Base-by-base conservation (phyloP, 2,329 filamentous ascomycete genomes). In the Microsporum canis region DNA sequence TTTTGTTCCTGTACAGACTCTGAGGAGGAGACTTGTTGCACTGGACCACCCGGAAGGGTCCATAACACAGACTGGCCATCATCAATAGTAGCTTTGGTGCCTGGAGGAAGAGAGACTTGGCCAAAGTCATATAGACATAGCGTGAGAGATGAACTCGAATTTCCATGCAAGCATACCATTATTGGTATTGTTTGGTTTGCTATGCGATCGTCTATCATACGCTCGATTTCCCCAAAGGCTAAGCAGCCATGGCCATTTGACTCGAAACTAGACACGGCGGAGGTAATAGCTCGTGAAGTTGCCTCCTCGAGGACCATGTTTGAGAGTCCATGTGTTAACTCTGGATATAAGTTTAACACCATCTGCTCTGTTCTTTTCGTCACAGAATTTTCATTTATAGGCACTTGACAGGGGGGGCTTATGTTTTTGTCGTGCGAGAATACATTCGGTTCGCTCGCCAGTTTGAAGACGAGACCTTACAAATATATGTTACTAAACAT, bases 21-120 rank as follows among this genome's bases (percentile, higher is more conserved):
- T 8, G 80, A 75, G 67, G 83, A 83, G 65, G 72, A 74, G 2
- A 85, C 69, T 65, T 85, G 82, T 63, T 77, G 78, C 61, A 85
- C 78, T 1, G 80, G 77, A 2, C 76, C 75, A 12, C 77, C 78
- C 58, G 72, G 71, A 34, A 76, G 73, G 36, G 72, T 72, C 81
- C 81, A 85, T 33, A 41, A 57, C 17, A 55, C 38, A 43, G 23
- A 55, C 33, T 55, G 51, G n/a, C 36, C 31, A n/a, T 55, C 33
- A n/a, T 55, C 51, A 55, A 55, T 31, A 3, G n/a, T 17, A 1
- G 31, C 4, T 27, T 33, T 12, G 14, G 29, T 7, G 6, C 14
- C 33, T n/a, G 29, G 12, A 34, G 31, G n/a, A 12, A 36, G 31
- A 5, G 33, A 7, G 5, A n/a, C n/a, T 5, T n/a, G 17, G 55